Evolutionary conservation across 2,329 filamentous ascomycete species (phyloP), one percentile per base, ranked within the genome.

Genomic region (Anthostomella pinea): DNA sequence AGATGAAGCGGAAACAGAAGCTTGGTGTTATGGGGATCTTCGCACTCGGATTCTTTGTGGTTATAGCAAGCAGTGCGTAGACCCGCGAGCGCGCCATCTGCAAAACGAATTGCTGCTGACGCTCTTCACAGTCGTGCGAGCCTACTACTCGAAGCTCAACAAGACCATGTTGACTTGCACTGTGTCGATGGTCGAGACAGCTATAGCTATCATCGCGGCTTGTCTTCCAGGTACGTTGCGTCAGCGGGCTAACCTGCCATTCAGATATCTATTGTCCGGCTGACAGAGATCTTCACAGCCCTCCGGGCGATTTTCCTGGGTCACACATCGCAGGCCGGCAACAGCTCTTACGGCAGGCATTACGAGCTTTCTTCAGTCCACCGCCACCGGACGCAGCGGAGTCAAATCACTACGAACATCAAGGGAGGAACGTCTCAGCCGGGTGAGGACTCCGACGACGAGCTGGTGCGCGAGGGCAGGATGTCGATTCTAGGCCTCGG

Each of bases 201-300:
- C 62, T 4, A 58, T 67, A 6, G 61, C 65, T 2, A 65, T 67
- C 21, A 66, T 67, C 8, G 61, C 62, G 2, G 55, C 59, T 3
- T 65, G 60, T n/a, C 58, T 66, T 1, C 63, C 63, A 19, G 53
- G 55, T 58, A 31, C 3, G 53, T 36, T 17, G n/a, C n/a, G n/a
- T n/a, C n/a, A n/a, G n/a, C n/a, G n/a, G n/a, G n/a, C 17, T 5
- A 33, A 11, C 13, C 9, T 8, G 17, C 6, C 20, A n/a, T 13
- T 21, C 11, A 5, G 10, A n/a, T 23, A 7, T n/a, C n/a, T 17
- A n/a, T 4, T 22, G 6, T 30, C 8, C 17, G 14, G 8, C 28
- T 13, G 17, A 7, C 6, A 30, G 8, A 18, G 18, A 8, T 19
- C 17, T 30, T 15, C 14, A 8, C 19, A 26, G 28, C 17, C 17